Conservation (phyloP, 768 basidiomycete species). For the Russula compacta region DNA sequence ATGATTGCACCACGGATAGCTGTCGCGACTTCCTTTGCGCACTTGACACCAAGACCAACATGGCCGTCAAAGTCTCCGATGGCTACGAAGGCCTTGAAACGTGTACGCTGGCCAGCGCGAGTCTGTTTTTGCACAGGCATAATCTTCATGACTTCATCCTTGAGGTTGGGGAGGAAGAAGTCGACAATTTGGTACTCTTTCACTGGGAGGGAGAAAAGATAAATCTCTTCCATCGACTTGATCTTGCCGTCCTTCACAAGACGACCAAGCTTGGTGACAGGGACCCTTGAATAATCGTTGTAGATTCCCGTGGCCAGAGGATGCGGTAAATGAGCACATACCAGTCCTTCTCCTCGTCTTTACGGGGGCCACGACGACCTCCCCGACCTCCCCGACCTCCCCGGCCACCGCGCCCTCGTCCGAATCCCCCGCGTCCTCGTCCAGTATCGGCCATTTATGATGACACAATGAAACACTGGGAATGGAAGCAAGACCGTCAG, state of each 20-base stretch:
- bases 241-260: constrained; percentile 99
- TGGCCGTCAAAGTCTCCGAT: constrained; percentile 99
- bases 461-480: constrained; percentile 24
- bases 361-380: constrained; percentile 91
- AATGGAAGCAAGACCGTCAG: constrained; percentile 3
- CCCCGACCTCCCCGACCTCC: constrained; percentile 62
- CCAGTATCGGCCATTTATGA: constrained; percentile 74
- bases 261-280: constrained; percentile 98
- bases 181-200: constrained; percentile 99
- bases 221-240: constrained; percentile 99
- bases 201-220: constrained; percentile 99
- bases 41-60: constrained; percentile 99
- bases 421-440: constrained; percentile 87
- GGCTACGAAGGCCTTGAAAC: constrained; percentile 99
- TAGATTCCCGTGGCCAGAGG: constrained; percentile 8
- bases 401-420: constrained; percentile 70
- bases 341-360: constrained; percentile 99
- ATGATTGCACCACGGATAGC: constrained; percentile 99
- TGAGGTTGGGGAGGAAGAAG: constrained; percentile 97
- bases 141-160: constrained; percentile 99
- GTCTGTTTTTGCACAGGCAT: constrained; percentile 99
- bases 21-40: constrained; percentile 99
- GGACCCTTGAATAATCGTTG: constrained; percentile 51
- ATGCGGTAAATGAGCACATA: constrained; percentile 31
- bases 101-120: constrained; percentile 97